Percentiles rank a stretch among this genome's conserved stretches.
Evolutionary conservation across 1,139 yeast genomes (phyloP).

Genomic region (Zygoascus meyerae): DNA sequence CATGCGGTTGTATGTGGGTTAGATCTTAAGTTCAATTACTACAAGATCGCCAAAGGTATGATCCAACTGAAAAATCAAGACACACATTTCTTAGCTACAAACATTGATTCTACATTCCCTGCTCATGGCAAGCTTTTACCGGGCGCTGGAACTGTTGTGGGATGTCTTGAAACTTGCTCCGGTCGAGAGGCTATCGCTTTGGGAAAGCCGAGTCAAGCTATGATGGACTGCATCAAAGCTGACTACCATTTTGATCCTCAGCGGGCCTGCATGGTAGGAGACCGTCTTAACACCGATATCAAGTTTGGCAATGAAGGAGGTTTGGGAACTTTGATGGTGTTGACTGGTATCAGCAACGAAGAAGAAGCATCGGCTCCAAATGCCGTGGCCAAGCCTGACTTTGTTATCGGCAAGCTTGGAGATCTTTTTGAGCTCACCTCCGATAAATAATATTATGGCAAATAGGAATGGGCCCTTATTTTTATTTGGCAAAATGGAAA

Average conservation of each 20-base stretch:
- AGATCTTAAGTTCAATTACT: slow-evolving; percentile 69
- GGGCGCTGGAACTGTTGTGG: slow-evolving; percentile 92
- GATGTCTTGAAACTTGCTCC: slow-evolving; percentile 67
- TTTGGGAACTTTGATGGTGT: slow-evolving; percentile 72
- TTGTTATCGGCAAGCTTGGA: slow-evolving; percentile 68
- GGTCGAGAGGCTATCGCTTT: slow-evolving; percentile 75
- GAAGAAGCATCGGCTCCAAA: slow-evolving; percentile 34
- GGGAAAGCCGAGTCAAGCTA: slow-evolving; percentile 85
- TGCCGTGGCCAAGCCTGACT: slow-evolving; percentile 54
- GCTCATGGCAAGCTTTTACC: slow-evolving; percentile 78
- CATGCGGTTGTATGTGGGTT: slow-evolving; percentile 90
- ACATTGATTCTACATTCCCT: slow-evolving; percentile 92
- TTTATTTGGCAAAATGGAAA: no score
- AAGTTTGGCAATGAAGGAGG: slow-evolving; percentile 85
- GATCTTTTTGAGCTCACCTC: slow-evolving; percentile 50
- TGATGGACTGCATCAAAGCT: slow-evolving; percentile 86
- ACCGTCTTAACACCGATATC: slow-evolving; percentile 91
- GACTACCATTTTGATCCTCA: slow-evolving; percentile 54
- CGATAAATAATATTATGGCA: no score
- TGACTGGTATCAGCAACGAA: slow-evolving; percentile 86
- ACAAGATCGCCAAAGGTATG: slow-evolving; percentile 73
- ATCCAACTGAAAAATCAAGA: slow-evolving; percentile 68
- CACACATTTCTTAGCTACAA: slow-evolving; percentile 85
- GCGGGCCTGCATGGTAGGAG: slow-evolving; percentile 89
- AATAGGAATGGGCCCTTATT: no score